Conservation (phyloP, 2,329 filamentous ascomycete species). For the Chaetomium olivaceum region DNA sequence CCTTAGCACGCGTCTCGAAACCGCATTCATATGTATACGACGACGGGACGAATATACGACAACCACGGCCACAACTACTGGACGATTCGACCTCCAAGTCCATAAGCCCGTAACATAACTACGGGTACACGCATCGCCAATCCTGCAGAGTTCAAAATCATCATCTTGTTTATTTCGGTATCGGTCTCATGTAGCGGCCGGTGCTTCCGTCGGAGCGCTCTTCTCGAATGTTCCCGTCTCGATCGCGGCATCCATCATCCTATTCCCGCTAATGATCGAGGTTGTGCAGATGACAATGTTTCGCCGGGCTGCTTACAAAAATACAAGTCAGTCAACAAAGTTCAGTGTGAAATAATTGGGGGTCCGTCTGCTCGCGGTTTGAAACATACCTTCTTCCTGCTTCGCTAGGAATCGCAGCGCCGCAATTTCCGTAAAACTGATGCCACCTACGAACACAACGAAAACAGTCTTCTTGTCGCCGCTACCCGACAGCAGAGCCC, state of each 20-base stretch:
- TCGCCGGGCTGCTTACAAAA: constrained; percentile 57
- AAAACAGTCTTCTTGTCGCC: constrained; percentile 81
- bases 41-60: not conserved
- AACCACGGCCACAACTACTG: not conserved
- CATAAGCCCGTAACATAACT: too few relatives aligned
- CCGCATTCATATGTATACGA: not conserved
- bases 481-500: constrained; percentile 76
- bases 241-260: constrained; percentile 82
- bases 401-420: constrained; percentile 86
- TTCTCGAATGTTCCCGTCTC: constrained; percentile 66
- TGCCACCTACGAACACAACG: constrained; percentile 96
- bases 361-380: not conserved
- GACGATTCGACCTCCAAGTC: not conserved
- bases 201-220: constrained; percentile 35
- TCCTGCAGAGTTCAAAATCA: not conserved
- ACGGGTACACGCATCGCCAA: not conserved
- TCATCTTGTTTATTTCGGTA: not conserved
- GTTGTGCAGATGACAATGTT: constrained; percentile 93
- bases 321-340: constrained; percentile 10
- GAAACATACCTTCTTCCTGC: constrained; percentile 67
- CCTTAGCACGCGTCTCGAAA: not conserved
- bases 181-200: constrained; percentile 11
- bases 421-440: constrained; percentile 95
- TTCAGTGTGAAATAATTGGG: not conserved
- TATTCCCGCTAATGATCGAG: constrained; percentile 84